A percentile compares a stretch with the other conserved stretches of the same genome.
Conservation (phyloP, 371 early-diverging fungal species). For the Mortierella sp. region DNA sequence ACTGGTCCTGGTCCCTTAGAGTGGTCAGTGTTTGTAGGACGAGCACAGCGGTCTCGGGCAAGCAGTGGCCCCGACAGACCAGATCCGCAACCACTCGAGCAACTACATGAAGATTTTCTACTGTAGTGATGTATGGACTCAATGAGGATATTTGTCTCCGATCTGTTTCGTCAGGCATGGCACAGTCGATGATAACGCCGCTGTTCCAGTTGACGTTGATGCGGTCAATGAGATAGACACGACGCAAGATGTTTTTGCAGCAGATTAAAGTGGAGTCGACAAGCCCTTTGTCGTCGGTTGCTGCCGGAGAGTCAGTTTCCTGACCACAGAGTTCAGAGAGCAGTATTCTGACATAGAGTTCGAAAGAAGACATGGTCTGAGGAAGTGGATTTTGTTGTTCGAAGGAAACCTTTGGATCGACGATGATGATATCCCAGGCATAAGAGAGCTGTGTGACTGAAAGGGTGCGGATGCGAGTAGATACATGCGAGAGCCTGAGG, state of each 20-base stretch:
- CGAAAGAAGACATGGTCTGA: conserved; percentile 27
- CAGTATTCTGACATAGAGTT: conserved; percentile 23
- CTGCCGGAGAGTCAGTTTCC: not conserved
- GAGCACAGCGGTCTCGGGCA: conserved; percentile 35
- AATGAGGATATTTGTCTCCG: not conserved
- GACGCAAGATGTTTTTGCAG: conserved; percentile 31
- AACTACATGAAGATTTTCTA: conserved; percentile 25
- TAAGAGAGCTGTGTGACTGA: conserved; percentile 13
- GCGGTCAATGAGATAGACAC: conserved; percentile 26
- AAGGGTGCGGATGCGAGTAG: conserved; percentile 14
- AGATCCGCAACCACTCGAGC: conserved; percentile 42
- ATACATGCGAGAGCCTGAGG: conserved; percentile 20
- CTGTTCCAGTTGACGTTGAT: not conserved
- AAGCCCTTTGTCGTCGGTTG: conserved; percentile 1
- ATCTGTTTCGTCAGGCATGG: not conserved
- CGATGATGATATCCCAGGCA: conserved; percentile 15
- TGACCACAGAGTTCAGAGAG: conserved; percentile 21
- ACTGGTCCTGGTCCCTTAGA: conserved; percentile 28
- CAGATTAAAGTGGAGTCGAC: conserved; percentile 3
- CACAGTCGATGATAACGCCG: not conserved
- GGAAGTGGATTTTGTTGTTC: not conserved
- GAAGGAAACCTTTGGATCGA: not conserved
- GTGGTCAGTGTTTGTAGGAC: conserved; percentile 35
- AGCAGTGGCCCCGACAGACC: conserved; percentile 35
- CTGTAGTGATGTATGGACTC: conserved; percentile 22